Evolutionary conservation across 2,329 filamentous ascomycete genomes (phyloP), one percentile per base, ranked within the genome.

Genomic region (Xylariaceae sp.): DNA sequence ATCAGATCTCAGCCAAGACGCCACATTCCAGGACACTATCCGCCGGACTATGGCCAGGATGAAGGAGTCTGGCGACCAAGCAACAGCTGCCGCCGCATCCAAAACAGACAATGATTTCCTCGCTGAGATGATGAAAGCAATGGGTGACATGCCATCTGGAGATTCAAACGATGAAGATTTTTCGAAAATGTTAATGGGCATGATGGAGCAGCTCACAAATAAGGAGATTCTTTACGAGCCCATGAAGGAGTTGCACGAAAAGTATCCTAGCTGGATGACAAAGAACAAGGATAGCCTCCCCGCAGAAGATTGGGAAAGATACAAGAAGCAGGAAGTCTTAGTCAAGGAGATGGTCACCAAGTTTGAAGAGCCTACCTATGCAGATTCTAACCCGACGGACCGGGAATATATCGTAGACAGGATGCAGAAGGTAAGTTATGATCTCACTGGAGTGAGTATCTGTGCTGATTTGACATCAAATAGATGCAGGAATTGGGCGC

Each of bases 141-240:
- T 96, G 69, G 85, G 88, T 56, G 76, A 78, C 17, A 74, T 80
- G 7, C 76, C 74, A 1, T 71, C 66, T 4, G 72, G 72, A 2
- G 72, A 70, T 26, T 73, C 70, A 12, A 72, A 71, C 45, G 89
- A 96, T 42, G 89, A 93, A 55, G 89, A 95, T 54, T 87, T 97
- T 56, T 89, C 88, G 43, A 91, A 95, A 68, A 89, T 97, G 81
- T 78, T 98, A 45, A 81, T 95, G 76, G 87, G 87, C 40, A 95
- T 97, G 89, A 97, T 98, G 91, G 89, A 97, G 68, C 90, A 98
- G 65, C 76, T 98, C 49, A 97, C 93, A 3, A 95, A 95, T 65
- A 97, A 95, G 71, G 93, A 97, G 54, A 96, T 98, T 49, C 68
- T 98, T 38, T 97, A 97, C 62, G 91, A 98, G 68, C 93, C 93